Conservation (phyloP, 2,329 filamentous ascomycete species). For the Coccinonectria pachysandricola region DNA sequence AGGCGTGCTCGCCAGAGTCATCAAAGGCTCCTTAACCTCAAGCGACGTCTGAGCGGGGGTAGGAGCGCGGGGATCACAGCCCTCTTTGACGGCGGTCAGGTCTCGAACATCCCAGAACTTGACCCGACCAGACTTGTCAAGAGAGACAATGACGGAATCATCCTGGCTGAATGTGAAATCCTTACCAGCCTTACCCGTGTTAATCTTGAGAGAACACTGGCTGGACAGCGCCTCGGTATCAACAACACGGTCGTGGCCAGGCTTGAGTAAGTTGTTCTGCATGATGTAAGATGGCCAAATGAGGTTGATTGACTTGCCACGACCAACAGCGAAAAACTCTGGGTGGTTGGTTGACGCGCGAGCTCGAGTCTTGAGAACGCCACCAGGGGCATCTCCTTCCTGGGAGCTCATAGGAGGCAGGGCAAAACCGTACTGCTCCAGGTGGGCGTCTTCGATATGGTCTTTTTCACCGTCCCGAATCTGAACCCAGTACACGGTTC, state of each 20-base stretch:
- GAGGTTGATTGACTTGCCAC: constrained; percentile 92
- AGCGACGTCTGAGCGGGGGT: constrained; percentile 48
- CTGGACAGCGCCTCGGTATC: constrained; percentile 81
- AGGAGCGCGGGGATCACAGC: constrained; percentile 38
- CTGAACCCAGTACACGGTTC: constrained; percentile 91
- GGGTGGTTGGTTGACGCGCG: constrained; percentile 82
- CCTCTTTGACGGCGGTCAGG: constrained; percentile 48
- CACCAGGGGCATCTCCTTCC: constrained; percentile 84
- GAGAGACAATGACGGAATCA: constrained; percentile 83
- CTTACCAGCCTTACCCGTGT: constrained; percentile 95
- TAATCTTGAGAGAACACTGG: constrained; percentile 84
- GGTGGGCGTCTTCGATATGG: constrained; percentile 63
- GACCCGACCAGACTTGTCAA: constrained; percentile 92
- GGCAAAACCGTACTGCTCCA: constrained; percentile 78
- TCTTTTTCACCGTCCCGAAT: constrained; percentile 70
- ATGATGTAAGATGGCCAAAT: constrained; percentile 60
- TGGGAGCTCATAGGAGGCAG: constrained; percentile 78
- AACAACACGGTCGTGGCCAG: constrained; percentile 57
- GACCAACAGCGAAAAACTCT: constrained; percentile 89
- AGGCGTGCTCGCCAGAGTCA: constrained; percentile 78
- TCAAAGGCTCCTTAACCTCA: constrained; percentile 75
- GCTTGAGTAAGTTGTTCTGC: constrained; percentile 52
- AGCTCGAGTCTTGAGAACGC: constrained; percentile 89
- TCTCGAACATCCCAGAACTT: constrained; percentile 97
- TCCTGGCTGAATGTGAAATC: constrained; percentile 98